Evolutionary conservation across 139 green algal genomes (phyloP).

Genomic region (Zygnema circumcarinatum): DNA sequence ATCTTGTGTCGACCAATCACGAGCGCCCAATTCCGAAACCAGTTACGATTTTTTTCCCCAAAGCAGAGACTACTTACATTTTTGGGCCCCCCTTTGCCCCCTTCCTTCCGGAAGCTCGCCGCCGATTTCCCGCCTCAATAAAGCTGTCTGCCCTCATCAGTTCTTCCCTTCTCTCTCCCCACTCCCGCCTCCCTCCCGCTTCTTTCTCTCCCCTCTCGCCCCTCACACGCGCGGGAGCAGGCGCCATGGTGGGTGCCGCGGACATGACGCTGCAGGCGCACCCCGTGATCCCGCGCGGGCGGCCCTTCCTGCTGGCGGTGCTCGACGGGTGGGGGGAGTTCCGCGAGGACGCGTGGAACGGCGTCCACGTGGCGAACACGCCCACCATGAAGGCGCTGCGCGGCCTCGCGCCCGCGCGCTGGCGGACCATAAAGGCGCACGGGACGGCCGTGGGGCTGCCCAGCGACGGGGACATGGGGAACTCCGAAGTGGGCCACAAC

Average conservation of each 20-base stretch:
- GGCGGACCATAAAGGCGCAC: constrained; percentile 83
- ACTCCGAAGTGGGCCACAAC: constrained; percentile 92
- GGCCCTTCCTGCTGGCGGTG: constrained; percentile 37
- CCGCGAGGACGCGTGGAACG: constrained; percentile 48
- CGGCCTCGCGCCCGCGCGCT: constrained; percentile 45
- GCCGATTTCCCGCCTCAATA: background rate
- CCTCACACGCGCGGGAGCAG: no score
- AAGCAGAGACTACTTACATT: no score
- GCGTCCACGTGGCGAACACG: constrained; percentile 4
- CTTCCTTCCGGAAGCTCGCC: background rate
- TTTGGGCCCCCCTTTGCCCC: background rate
- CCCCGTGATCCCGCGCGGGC: constrained; percentile 36
- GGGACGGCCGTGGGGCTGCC: constrained; percentile 91
- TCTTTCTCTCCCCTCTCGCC: background rate
- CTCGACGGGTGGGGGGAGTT: constrained; percentile 54
- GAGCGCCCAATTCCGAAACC: no score
- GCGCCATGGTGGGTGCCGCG: background rate
- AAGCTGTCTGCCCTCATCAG: background rate
- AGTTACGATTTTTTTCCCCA: no score
- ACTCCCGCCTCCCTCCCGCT: background rate
- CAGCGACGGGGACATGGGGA: constrained; percentile 92
- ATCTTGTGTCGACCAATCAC: no score
- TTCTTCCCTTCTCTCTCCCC: background rate
- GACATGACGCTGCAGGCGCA: constrained; percentile 31
- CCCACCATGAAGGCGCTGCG: constrained; percentile 33